Base-by-base conservation (phyloP, 257 asterid genomes). In the Nicotiana undulata region DNA sequence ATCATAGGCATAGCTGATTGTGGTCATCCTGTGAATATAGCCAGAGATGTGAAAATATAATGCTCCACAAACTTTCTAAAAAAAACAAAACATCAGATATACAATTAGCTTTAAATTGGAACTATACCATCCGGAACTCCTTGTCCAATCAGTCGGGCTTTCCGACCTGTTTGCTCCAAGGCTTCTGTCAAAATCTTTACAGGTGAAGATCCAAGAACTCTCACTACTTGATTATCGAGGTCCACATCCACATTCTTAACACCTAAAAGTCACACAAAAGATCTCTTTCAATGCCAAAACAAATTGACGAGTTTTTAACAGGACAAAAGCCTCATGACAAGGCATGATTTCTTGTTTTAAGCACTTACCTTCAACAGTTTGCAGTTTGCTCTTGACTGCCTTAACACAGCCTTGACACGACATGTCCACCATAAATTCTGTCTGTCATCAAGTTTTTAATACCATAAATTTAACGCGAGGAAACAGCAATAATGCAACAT, bases 381-480 rank as follows among this genome's bases (percentile, higher is more conserved):
- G 90, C 88, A 95, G 84, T 83, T 92, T 95, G 85, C 65, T 87
- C 90, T 87, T 92, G 86, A 95, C 98, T 2, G 97, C 83, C 24
- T 83, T 92, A 77, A 92, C 98, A 89, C 97, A 95, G 76, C 96
- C 98, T 85, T 91, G 97, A 79, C 97, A 95, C 74, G 87, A 81
- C 96, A 95, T 93, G 77, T 95, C 97, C 90, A 92, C 99, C 99
- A 93, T 93, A 85, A 80, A 95, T 86, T 95, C 97, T 80, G 97
- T 90, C 98, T 93, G 97, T 55, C 79, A 85, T 34, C 55, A 86
- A 26, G 18, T 46, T 56, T 80, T 26, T n/a, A 53, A 64, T 4
- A 81, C 26, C 58, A 79, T 29, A 61, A 59, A 16, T 65, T 74
- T 52, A 68, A 84, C 49, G 26, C 10, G 12, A 40, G 10, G 1